These are phyloP conservation scores for Fonsecaea monophora DNA, from an alignment of 2,329 filamentous ascomycete genomes.

Conservation along the genomic window DNA sequence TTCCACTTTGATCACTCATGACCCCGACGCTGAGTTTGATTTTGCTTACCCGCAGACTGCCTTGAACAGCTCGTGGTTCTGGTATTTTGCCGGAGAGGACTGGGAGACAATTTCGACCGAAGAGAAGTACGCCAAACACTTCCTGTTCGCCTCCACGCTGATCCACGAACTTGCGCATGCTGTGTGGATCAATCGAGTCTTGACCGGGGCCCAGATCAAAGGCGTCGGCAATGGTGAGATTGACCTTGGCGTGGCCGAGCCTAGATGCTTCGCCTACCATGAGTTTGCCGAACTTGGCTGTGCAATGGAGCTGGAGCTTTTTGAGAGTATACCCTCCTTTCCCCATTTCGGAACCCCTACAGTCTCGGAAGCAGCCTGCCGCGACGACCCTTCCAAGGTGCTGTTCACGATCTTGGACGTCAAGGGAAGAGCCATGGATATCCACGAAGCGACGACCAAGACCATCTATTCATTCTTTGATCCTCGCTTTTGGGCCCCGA, in stretches of 20 bases:
- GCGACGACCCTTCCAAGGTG: neutral
- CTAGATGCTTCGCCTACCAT: neutral
- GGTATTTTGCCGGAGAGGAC: neutral
- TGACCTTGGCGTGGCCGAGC: neutral
- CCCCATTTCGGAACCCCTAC: slow-evolving; percentile 7
- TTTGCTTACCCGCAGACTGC: slow-evolving; percentile 10
- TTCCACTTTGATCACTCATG: neutral
- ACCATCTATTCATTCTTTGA: slow-evolving; percentile 20
- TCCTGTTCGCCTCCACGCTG: slow-evolving; percentile 17
- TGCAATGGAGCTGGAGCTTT: slow-evolving; percentile 21
- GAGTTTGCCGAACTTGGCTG: slow-evolving; percentile 12
- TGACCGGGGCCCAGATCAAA: neutral
- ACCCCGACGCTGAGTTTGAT: neutral
- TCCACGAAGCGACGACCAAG: slow-evolving; percentile 6
- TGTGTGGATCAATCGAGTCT: slow-evolving; percentile 21
- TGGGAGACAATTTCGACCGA: slow-evolving; percentile 14
- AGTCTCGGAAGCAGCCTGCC: neutral
- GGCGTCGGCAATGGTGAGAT: neutral
- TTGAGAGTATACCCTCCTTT: slow-evolving; percentile 6
- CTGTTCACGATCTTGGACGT: slow-evolving; percentile 6
- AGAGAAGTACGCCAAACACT: slow-evolving; percentile 16
- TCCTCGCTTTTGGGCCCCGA: neutral
- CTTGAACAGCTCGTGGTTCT: slow-evolving; percentile 7
- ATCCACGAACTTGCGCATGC: slow-evolving; percentile 25
- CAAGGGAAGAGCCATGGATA: neutral